Conservation (phyloP, 164 flowering plant species). For the Taxillus chinensis region DNA sequence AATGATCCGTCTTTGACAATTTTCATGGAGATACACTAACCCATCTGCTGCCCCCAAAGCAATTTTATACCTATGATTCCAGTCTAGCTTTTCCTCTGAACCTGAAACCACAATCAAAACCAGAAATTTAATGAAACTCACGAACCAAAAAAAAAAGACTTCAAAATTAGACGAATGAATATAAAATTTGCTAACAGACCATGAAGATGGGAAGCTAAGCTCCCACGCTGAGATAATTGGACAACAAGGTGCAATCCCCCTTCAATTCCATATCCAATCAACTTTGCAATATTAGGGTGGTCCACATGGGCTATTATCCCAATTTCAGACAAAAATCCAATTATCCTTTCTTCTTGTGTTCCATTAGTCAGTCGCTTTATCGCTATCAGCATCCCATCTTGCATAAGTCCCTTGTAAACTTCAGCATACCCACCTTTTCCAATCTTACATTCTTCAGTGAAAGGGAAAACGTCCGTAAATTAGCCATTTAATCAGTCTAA, state of each 20-base stretch:
- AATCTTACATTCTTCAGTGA: background rate
- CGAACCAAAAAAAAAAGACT: background rate
- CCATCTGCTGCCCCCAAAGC: constrained; percentile 6
- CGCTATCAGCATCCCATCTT: constrained; percentile 1
- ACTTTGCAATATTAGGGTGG: constrained; percentile 5
- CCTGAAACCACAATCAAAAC: constrained; percentile 1
- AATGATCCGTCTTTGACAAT: constrained; percentile 17
- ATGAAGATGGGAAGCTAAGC: constrained; percentile 1
- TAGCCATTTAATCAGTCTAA: too few relatives aligned
- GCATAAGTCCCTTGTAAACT: constrained; percentile 2
- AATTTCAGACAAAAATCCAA: background rate
- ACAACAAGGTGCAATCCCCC: constrained; percentile 4
- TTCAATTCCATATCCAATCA: constrained; percentile 6
- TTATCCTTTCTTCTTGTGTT: constrained; percentile 2
- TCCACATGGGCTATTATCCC: constrained; percentile 2
- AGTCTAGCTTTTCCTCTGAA: constrained; percentile 2
- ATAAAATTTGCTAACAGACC: background rate
- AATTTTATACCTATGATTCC: constrained; percentile 1
- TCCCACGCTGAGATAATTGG: background rate
- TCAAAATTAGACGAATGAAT: background rate
- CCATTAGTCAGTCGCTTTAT: background rate
- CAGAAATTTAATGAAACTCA: background rate
- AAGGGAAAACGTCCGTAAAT: background rate
- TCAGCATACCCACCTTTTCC: constrained; percentile 7
- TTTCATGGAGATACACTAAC: constrained; percentile 2